phyloP scores from a whole-genome alignment of 495 filamentous ascomycete species.

The Penicillium alfredii region DNA sequence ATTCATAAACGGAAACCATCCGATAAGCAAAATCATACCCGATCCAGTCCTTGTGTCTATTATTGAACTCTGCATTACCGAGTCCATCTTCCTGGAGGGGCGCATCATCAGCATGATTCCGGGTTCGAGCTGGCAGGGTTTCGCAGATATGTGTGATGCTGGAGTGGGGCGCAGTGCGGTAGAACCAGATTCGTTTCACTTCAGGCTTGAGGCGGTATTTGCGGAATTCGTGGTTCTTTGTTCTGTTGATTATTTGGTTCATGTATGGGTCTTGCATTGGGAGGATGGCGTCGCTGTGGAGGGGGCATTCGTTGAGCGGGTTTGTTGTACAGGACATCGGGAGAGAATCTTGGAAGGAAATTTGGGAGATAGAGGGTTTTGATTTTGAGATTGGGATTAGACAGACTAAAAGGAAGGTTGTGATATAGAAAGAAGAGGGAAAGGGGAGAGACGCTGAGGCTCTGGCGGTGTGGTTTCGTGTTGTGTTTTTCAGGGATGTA shows the following conservation, averaged over 20 bases:
- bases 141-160: conserved; percentile 10
- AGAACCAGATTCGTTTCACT: conserved; percentile 8
- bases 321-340: too few species aligned
- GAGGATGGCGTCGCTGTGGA: not conserved
- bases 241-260: conserved; percentile 4
- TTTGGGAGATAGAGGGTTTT: too few species aligned
- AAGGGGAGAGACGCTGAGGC: too few species aligned
- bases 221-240: conserved; percentile 6
- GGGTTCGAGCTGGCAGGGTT: not conserved
- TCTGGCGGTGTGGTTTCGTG: too few species aligned
- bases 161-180: conserved; percentile 5
- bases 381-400: too few species aligned
- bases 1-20: not conserved
- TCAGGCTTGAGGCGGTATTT: conserved; percentile 3
- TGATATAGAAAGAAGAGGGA: too few species aligned
- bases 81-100: not conserved
- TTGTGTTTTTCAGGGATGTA: too few species aligned
- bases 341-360: too few species aligned
- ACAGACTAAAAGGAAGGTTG: too few species aligned
- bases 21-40: not conserved
- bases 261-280: conserved; percentile 4
- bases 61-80: not conserved
- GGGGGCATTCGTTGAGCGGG: too few species aligned
- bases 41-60: not conserved
- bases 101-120: not conserved